Conservation (phyloP, 2,329 filamentous ascomycete genomes). For the Rutstroemia sp. region DNA sequence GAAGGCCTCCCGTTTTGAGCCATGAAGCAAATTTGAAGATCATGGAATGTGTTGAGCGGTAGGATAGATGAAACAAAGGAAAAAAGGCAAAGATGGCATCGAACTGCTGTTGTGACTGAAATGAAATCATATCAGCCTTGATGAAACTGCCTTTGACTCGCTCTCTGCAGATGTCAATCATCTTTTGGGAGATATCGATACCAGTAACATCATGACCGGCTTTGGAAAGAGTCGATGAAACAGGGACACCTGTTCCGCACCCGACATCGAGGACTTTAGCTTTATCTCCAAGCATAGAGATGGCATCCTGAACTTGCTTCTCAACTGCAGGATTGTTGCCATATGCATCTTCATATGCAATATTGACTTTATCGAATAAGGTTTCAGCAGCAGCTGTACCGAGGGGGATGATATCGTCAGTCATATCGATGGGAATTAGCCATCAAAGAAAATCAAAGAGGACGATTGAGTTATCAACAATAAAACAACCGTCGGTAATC, state of each 20-base stretch:
- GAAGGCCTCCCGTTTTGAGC: background rate
- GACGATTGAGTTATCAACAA: too few species aligned
- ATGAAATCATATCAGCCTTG: slow-evolving; percentile 10
- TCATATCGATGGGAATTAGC: too few species aligned
- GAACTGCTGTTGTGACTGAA: background rate
- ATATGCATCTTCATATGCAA: slow-evolving; percentile 10
- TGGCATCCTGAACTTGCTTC: background rate
- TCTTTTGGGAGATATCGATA: slow-evolving; percentile 32
- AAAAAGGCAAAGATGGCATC: background rate
- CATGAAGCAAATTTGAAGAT: background rate
- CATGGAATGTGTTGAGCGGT: background rate
- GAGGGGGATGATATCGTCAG: too few species aligned
- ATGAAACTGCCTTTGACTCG: slow-evolving; percentile 15
- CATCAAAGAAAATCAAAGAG: too few species aligned
- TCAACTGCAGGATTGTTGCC: background rate
- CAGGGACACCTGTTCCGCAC: slow-evolving; percentile 30
- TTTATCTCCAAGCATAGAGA: background rate
- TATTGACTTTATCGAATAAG: background rate
- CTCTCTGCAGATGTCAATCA: slow-evolving; percentile 2
- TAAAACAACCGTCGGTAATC: too few species aligned
- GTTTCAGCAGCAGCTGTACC: too few species aligned
- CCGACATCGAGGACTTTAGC: slow-evolving; percentile 27
- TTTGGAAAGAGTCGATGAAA: slow-evolving; percentile 15
- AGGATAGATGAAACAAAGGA: background rate
- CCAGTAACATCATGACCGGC: slow-evolving; percentile 15